phyloP scores from a whole-genome alignment of 257 asterid species.

The Solanum boliviense region DNA sequence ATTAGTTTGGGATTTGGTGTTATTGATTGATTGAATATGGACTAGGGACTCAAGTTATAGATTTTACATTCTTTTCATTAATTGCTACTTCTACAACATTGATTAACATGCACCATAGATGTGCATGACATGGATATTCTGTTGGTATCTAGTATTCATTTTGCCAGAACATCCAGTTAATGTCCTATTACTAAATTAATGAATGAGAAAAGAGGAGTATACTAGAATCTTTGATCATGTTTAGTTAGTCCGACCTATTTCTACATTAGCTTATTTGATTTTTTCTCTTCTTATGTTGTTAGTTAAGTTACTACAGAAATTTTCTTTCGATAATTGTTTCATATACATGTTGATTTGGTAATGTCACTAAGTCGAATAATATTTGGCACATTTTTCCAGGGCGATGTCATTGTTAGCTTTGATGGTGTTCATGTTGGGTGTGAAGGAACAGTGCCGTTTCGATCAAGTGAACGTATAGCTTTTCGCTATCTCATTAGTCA shows the following conservation, averaged over 20 bases:
- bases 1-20: background rate
- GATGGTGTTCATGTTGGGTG: conserved; percentile 75
- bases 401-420: conserved; percentile 90
- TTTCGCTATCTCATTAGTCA: conserved; percentile 90
- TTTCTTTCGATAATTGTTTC: background rate
- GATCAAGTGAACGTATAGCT: conserved; percentile 86
- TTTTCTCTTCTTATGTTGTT: background rate
- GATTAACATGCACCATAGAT: background rate
- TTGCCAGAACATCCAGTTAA: background rate
- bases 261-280: background rate
- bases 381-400: conserved; percentile 35
- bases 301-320: background rate
- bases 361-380: background rate
- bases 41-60: background rate
- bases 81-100: background rate
- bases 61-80: background rate
- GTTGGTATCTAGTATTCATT: background rate
- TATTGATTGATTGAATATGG: background rate
- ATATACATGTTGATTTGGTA: background rate
- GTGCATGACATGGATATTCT: background rate
- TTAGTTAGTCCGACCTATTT: background rate
- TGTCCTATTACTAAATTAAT: background rate
- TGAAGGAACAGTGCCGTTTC: conserved; percentile 96
- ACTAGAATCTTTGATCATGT: background rate
- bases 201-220: background rate